A percentile compares a stretch with the other conserved stretches of the same genome.
Evolutionary conservation across 2,329 filamentous ascomycete species (phyloP).

Genomic region (Incumbomyces lentus): DNA sequence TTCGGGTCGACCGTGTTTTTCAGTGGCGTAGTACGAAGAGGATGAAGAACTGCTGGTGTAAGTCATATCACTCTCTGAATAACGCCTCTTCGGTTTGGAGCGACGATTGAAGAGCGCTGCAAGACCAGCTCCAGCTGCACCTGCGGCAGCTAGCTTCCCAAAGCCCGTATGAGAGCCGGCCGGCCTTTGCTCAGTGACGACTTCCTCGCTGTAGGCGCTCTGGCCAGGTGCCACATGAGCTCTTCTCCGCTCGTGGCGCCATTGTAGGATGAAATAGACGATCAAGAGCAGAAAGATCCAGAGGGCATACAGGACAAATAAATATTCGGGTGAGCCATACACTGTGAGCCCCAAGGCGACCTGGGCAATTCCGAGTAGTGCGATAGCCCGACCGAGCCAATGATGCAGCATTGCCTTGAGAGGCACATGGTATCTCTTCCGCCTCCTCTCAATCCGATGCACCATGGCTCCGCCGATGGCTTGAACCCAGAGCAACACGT

Average conservation of each 20-base stretch:
- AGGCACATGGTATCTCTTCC: slow-evolving; percentile 44
- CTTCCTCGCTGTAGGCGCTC: slow-evolving; percentile 43
- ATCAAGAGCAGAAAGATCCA: slow-evolving; percentile 64
- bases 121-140: slow-evolving; percentile 48
- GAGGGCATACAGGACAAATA: slow-evolving; percentile 78
- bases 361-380: slow-evolving; percentile 74
- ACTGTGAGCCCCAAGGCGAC: slow-evolving; percentile 81
- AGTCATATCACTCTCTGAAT: slow-evolving; percentile 7
- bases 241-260: slow-evolving; percentile 49
- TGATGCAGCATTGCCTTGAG: slow-evolving; percentile 64
- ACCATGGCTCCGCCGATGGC: slow-evolving; percentile 49
- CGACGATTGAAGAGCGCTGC: slow-evolving; percentile 38
- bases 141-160: slow-evolving; percentile 43
- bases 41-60: slow-evolving; percentile 6
- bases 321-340: slow-evolving; percentile 75
- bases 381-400: slow-evolving; percentile 71
- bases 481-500: slow-evolving; percentile 50
- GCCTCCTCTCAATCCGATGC: slow-evolving; percentile 43
- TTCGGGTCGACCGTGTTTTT: neutral
- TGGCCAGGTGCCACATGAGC: slow-evolving; percentile 45
- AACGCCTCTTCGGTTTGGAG: slow-evolving; percentile 9
- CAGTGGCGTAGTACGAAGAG: neutral
- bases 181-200: slow-evolving; percentile 33
- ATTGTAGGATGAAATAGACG: slow-evolving; percentile 70
- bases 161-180: slow-evolving; percentile 33